phyloP scores from a whole-genome alignment of 2,329 filamentous ascomycete genomes.

The Nemania serpens region DNA sequence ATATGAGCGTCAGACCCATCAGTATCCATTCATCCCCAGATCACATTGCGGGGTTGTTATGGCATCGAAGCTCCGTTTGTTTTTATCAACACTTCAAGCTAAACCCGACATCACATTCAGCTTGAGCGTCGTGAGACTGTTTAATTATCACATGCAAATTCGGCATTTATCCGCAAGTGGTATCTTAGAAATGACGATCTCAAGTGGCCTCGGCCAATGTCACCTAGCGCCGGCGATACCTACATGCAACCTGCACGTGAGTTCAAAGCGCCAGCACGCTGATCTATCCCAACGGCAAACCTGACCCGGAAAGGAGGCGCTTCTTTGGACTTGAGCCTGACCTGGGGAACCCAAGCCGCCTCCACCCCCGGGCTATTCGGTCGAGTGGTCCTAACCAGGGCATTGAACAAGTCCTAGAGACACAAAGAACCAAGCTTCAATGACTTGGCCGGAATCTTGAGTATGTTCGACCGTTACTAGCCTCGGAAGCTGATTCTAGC shows the following conservation, averaged over 20 bases:
- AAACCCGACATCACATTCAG: not conserved
- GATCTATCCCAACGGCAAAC: not conserved
- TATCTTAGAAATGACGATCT: not conserved
- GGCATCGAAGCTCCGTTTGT: too few relatives aligned
- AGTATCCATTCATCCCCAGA: not conserved
- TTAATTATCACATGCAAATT: conserved; percentile 21
- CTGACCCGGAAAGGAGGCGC: conserved; percentile 3
- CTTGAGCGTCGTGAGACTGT: not conserved
- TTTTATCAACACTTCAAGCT: not conserved
- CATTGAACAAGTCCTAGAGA: not conserved
- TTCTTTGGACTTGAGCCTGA: too few relatives aligned
- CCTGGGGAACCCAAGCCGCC: not conserved
- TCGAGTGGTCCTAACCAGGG: not conserved
- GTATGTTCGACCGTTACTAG: not conserved
- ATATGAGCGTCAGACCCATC: too few relatives aligned
- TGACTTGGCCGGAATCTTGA: not conserved
- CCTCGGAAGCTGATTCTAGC: not conserved
- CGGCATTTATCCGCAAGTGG: conserved; percentile 12
- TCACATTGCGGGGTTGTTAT: too few relatives aligned
- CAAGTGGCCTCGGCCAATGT: conserved; percentile 9
- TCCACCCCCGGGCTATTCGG: not conserved
- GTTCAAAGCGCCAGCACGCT: not conserved
- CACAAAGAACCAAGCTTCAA: not conserved
- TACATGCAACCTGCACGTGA: conserved; percentile 18
- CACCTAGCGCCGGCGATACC: conserved; percentile 1